Base-by-base conservation (phyloP, 805 yeast species). In the Saccharomyces mikatae region DNA sequence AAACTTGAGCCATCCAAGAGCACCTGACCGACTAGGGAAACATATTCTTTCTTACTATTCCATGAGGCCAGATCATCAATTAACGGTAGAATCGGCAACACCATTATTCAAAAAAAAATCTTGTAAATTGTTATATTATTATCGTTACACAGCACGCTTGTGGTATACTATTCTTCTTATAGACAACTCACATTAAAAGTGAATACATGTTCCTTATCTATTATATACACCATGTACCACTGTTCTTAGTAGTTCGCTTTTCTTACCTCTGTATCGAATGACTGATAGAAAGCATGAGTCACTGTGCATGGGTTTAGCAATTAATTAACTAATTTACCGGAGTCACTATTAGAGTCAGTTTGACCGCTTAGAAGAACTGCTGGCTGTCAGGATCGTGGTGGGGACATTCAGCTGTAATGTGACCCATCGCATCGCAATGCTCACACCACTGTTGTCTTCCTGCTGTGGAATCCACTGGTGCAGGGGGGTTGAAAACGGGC, bases 401-500 rank as follows among this genome's bases (percentile, higher is more conserved):
- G 0, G 97, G 97, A 70, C 99, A 92, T 54, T 89, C 89, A 30
- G 84, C 75, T 59, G 94, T 86, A 49, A 83, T 84, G 66, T 92
- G 99, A 0, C 98, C 99, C 48, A 81, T 83, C 53, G 89, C 75
- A 68, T 92, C 98, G 72, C 99, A 92, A 52, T 89, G 74, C 0
- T 96, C 96, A 72, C 99, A 92, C 96, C 97, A 92, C 58, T 81
- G 77, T 28, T 73, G 73, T 47, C 91, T 77, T 1, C 96, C 96
- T 1, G 81, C 82, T 0, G 90, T 76, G 0, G 91, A 86, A 66
- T 89, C 67, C 1, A 60, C 51, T 28, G 52, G 56, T 6, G 44
- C 41, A 5, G 62, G 59, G 9, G 67, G 63, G 49, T 60, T 61
- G 47, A 65, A 71, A 52, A 70, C 49, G 2, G 68, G 65, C 29